Percentiles rank a stretch among this genome's conserved stretches.
Evolutionary conservation across 805 yeast species (phyloP).

Genomic region (Ogataea pini): DNA sequence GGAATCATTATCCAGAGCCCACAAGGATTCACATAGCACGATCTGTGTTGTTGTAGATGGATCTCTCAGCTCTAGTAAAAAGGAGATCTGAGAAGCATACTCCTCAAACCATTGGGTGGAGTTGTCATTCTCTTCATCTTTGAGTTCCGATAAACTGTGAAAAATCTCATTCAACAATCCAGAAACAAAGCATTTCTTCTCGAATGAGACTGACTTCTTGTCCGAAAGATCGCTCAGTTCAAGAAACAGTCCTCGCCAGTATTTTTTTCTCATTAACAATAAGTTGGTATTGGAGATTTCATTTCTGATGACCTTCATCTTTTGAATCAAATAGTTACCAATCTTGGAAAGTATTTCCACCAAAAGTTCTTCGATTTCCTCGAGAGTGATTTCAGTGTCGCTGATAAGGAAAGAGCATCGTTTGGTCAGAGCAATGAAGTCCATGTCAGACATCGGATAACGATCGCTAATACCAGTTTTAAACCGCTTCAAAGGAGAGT

Average conservation of each 20-base stretch:
- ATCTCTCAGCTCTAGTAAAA: not conserved
- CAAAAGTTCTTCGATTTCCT: constrained; percentile 30
- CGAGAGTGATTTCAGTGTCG: constrained; percentile 24
- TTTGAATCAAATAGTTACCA: constrained; percentile 42
- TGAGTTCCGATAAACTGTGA: constrained; percentile 12
- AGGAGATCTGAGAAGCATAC: not conserved
- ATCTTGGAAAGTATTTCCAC: constrained; percentile 44
- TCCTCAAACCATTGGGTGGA: not conserved
- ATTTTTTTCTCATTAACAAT: constrained; percentile 24
- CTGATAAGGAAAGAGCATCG: constrained; percentile 38
- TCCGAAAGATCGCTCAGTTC: not conserved
- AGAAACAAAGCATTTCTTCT: constrained; percentile 21
- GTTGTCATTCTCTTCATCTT: constrained; percentile 2
- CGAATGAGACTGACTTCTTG: not conserved
- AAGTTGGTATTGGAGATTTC: constrained; percentile 12
- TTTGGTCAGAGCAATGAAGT: constrained; percentile 46
- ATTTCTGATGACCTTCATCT: not conserved
- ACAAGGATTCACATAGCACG: constrained; percentile 20
- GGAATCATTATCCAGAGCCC: constrained; percentile 20
- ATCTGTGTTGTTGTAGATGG: not conserved
- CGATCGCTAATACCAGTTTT: constrained; percentile 28
- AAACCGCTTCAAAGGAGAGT: constrained; percentile 34
- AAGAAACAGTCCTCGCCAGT: constrained; percentile 28
- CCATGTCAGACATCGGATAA: constrained; percentile 47
- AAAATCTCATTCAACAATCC: constrained; percentile 33